Base-by-base conservation (phyloP, 2,329 filamentous ascomycete genomes). In the Arthrobotrys sinensis region DNA sequence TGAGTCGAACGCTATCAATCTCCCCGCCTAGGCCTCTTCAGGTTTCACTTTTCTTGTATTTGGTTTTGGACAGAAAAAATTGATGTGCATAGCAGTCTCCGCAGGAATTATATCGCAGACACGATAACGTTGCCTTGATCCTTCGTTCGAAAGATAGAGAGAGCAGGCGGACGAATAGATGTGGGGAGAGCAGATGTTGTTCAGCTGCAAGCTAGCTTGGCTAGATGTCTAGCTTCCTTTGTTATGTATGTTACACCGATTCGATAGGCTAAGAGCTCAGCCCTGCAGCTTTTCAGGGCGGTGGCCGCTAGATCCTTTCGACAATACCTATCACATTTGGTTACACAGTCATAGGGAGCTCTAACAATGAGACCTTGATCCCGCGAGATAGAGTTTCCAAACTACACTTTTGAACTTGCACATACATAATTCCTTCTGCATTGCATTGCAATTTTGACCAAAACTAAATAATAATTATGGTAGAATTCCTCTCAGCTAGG, bases 191-290 rank as follows among this genome's bases (percentile, higher is more conserved):
- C 45, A 8, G 6, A 38, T 2, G 6, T 10, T 38, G 12, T 12
- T 38, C 12, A 10, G 36, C 7, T 38, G 12, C 36, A 38, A 1
- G 6, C 7, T 38, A 38, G 36, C 12, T 10, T 38, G 36, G 36
- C 12, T 8, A 38, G 36, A 38, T 38, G 7, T 24, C 34, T 14
- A 16, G n/a, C 8, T 55, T 55, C n/a, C 16, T 19, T 55, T 24
- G 55, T 12, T 48, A 40, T 28, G 38, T 48, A 40, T 28, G 38
- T 40, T 52, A 45, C 21, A 46, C 43, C 6, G 21, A 46, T 28
- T 21, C 62, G 38, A 63, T 32, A 21, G 67, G 55, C 38, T 14
- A 43, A 34, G 12, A 52, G 8, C 34, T 71, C 52, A 48, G 46
- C 67, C 53, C 28, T 16, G 55, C 32, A 12, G 38, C 36, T 28